Percentiles rank a stretch among this genome's conserved stretches.
Conservation (phyloP, 176 grass and related monocot genomes). For the Pontederia paniculata region DNA sequence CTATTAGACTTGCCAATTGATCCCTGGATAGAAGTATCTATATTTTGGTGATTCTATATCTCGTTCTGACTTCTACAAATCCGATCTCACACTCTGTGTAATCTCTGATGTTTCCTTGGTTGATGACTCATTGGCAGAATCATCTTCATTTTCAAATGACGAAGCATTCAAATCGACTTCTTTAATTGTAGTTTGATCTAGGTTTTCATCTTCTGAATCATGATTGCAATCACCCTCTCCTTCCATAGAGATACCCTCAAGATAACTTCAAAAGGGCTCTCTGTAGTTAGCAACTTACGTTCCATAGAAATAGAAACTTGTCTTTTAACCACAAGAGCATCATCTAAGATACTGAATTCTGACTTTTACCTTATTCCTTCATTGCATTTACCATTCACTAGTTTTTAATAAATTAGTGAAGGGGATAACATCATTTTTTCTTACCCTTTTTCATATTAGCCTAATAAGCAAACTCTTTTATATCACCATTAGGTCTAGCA, state of each 20-base stretch:
- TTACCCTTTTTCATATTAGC: conserved; percentile 21
- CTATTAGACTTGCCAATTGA: neutral
- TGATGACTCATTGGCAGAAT: conserved; percentile 44
- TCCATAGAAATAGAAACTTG: conserved; percentile 58
- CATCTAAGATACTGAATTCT: conserved; percentile 27
- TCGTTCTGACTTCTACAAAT: conserved; percentile 27
- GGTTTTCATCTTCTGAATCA: conserved; percentile 25
- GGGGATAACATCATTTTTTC: conserved; percentile 9
- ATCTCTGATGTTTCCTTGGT: conserved; percentile 55
- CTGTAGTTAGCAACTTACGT: conserved; percentile 60
- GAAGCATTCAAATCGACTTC: conserved; percentile 31
- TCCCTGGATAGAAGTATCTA: neutral
- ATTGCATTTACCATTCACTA: conserved; percentile 17
- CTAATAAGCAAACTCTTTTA: conserved; percentile 16
- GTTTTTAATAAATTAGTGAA: conserved; percentile 38
- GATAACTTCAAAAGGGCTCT: conserved; percentile 46
- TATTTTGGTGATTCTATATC: conserved; percentile 5
- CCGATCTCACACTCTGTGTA: conserved; percentile 38
- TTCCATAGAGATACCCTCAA: conserved; percentile 42
- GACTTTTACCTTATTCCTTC: conserved; percentile 29
- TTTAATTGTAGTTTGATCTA: conserved; percentile 17
- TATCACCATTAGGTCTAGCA: conserved; percentile 9
- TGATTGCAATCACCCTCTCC: conserved; percentile 21
- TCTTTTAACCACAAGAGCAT: conserved; percentile 57
- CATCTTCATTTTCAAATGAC: conserved; percentile 8